Percentiles rank a stretch among this genome's conserved stretches.
Evolutionary conservation across 1,284 basidiomycete species (phyloP).

Genomic region (Ustilago hordei): DNA sequence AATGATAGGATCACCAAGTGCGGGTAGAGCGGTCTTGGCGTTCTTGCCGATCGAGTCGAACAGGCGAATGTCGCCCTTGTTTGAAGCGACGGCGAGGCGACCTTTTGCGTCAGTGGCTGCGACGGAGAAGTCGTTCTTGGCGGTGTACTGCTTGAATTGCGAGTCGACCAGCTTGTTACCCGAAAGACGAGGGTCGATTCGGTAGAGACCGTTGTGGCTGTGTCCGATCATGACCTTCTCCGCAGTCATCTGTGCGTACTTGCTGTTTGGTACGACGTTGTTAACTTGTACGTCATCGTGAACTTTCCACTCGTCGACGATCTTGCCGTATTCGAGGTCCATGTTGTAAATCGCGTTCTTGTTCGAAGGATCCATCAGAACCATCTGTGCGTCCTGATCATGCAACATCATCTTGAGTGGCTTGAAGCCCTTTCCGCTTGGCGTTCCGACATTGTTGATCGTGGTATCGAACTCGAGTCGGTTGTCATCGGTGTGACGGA

Average conservation of each 20-base stretch:
- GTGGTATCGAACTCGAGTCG: conserved; percentile 88
- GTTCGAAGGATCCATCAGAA: conserved; percentile 86
- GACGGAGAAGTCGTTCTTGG: conserved; percentile 95
- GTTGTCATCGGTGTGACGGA: conserved; percentile 82
- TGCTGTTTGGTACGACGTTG: conserved; percentile 90
- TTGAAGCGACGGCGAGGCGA: conserved; percentile 90
- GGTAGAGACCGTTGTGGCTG: conserved; percentile 94
- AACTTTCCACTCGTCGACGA: conserved; percentile 98
- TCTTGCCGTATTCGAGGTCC: conserved; percentile 94
- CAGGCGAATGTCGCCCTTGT: conserved; percentile 95
- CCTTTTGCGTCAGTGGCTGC: conserved; percentile 88
- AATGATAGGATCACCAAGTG: conserved; percentile 92
- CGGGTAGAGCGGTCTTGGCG: conserved; percentile 97
- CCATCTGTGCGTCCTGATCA: conserved; percentile 95
- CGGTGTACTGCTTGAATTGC: conserved; percentile 94
- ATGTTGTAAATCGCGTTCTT: conserved; percentile 89
- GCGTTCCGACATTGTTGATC: conserved; percentile 84
- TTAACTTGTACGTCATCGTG: conserved; percentile 86
- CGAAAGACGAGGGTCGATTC: conserved; percentile 90
- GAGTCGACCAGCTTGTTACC: conserved; percentile 94
- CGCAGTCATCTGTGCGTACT: conserved; percentile 92
- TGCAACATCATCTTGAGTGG: conserved; percentile 95
- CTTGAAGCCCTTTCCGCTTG: conserved; percentile 84
- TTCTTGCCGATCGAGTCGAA: conserved; percentile 98
- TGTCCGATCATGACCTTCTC: conserved; percentile 93